Evolutionary conservation across 306 rosid species (phyloP).

Genomic region (Trichosanthes truncata): DNA sequence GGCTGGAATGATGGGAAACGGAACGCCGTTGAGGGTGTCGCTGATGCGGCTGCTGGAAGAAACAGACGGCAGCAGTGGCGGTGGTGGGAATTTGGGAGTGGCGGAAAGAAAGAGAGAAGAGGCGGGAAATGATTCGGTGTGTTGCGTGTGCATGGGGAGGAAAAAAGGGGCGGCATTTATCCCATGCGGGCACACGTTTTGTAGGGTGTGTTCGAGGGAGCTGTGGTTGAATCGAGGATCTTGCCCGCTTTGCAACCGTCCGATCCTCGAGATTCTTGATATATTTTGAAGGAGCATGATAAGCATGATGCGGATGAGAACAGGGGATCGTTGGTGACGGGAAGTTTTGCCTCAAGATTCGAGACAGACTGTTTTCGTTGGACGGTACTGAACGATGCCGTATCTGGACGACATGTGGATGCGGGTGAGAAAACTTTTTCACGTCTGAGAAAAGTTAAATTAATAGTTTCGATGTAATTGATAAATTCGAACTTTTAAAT

Average conservation of each 20-base stretch:
- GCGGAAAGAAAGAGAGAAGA: constrained; percentile 16
- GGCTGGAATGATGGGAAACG: constrained; percentile 19
- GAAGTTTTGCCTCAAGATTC: constrained; percentile 9
- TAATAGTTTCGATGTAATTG: background rate
- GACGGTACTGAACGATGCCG: constrained; percentile 7
- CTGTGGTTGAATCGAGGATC: constrained; percentile 82
- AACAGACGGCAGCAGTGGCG: constrained; percentile 29
- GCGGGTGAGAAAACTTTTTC: background rate
- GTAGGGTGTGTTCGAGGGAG: constrained; percentile 96
- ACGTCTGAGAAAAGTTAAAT: background rate
- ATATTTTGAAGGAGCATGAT: constrained; percentile 31
- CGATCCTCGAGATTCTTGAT: constrained; percentile 80
- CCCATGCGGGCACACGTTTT: constrained; percentile 96
- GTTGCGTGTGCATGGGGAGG: constrained; percentile 95
- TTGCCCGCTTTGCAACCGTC: constrained; percentile 95
- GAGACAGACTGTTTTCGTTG: constrained; percentile 8
- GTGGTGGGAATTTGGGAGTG: background rate
- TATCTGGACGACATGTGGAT: background rate
- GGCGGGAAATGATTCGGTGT: constrained; percentile 51
- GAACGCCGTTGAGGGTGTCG: constrained; percentile 72
- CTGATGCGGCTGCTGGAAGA: constrained; percentile 76
- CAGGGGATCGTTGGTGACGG: background rate
- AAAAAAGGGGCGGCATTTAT: constrained; percentile 88
- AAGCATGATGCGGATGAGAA: background rate
- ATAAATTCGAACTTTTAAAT: background rate